Evolutionary conservation across 1,284 basidiomycete species (phyloP).

Genomic region (Marasmius tenuissimus): DNA sequence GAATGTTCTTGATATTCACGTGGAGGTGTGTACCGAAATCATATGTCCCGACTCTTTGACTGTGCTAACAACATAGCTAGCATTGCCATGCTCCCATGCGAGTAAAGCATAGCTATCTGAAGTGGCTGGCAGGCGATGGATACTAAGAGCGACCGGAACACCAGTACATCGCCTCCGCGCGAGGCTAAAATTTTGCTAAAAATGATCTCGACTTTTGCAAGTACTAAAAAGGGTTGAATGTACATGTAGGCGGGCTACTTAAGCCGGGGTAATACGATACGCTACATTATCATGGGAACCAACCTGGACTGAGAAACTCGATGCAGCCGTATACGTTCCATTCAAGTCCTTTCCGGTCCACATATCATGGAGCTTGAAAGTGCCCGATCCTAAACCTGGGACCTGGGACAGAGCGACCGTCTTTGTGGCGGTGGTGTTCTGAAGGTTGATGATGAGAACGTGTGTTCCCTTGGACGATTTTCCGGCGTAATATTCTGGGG

Average conservation of each 20-base stretch:
- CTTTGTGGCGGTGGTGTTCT: constrained; percentile 38
- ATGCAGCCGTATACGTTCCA: constrained; percentile 36
- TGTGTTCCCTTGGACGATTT: constrained; percentile 48
- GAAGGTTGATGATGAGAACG: constrained; percentile 55
- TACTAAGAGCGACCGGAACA: too few relatives aligned
- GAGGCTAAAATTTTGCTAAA: too few relatives aligned
- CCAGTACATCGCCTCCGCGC: too few relatives aligned
- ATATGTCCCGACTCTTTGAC: neutral
- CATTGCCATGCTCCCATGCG: neutral
- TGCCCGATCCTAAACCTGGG: constrained; percentile 38
- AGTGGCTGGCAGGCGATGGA: neutral
- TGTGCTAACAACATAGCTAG: neutral
- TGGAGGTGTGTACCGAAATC: neutral
- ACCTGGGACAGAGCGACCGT: constrained; percentile 44
- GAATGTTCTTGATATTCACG: neutral
- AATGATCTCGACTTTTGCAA: too few relatives aligned
- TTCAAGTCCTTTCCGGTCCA: constrained; percentile 45
- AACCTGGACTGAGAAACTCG: constrained; percentile 39
- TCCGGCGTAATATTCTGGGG: constrained; percentile 53
- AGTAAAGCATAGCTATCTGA: neutral
- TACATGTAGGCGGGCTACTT: neutral
- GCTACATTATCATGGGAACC: constrained; percentile 53
- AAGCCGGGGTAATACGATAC: constrained; percentile 33
- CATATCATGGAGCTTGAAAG: constrained; percentile 53
- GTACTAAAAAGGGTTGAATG: too few relatives aligned